phyloP scores from a whole-genome alignment of 257 asterid species.

The Capsicum rhomboideum region DNA sequence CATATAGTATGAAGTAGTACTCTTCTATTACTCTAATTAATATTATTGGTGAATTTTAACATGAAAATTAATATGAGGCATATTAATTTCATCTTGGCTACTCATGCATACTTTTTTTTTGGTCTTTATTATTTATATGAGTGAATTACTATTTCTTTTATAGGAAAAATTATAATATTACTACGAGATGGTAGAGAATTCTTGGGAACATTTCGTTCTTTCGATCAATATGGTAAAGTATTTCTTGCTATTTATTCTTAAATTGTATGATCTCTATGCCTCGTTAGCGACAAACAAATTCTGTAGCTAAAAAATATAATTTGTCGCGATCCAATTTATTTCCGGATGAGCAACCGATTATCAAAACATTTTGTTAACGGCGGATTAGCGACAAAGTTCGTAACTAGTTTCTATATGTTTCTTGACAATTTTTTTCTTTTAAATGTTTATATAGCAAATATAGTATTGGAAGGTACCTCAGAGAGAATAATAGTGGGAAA shows the following conservation, averaged over 20 bases:
- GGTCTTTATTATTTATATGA: neutral
- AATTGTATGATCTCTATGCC: neutral
- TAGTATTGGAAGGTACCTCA: conserved; percentile 21
- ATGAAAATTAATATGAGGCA: neutral
- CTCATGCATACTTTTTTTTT: neutral
- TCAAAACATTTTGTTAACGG: too few species aligned
- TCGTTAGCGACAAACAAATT: neutral
- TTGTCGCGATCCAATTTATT: too few species aligned
- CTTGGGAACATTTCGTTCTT: conserved; percentile 18
- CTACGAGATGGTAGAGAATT: conserved; percentile 15
- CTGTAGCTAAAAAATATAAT: too few species aligned
- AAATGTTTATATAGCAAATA: conserved; percentile 19
- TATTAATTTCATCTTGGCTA: too few species aligned
- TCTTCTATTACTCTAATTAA: too few species aligned
- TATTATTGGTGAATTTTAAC: too few species aligned
- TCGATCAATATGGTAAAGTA: conserved; percentile 17
- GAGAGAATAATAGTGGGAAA: conserved; percentile 16
- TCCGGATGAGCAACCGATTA: too few species aligned
- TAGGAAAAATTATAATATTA: conserved; percentile 10
- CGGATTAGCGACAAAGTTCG: too few species aligned
- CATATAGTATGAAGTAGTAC: too few species aligned
- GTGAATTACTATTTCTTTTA: neutral
- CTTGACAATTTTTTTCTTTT: neutral
- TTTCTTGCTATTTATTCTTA: neutral
- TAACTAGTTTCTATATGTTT: too few species aligned